Evolutionary conservation across 129 eudicot genomes (phyloP), one percentile per base, ranked within the genome.

Genomic region (Flaveria trinervia): DNA sequence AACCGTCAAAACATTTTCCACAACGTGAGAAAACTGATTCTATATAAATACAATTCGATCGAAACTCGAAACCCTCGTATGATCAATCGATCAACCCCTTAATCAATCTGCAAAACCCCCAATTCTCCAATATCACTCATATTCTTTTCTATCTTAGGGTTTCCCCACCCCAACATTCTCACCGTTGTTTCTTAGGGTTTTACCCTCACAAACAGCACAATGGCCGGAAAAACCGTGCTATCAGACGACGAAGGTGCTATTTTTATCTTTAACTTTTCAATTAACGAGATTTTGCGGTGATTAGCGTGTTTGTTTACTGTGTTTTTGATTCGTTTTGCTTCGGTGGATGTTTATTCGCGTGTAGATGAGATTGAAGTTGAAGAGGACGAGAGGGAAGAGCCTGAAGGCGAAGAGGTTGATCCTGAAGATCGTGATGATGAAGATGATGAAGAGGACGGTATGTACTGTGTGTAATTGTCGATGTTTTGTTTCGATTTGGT

Each of bases 161-260:
- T 80, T 67, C 62, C 46, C 48, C 36, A 49, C 20, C 17, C 14
- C 79, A 73, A 43, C 74, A 65, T 64, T 50, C 69, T 36, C 68
- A 6, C 44, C 51, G 46, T 20, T 15, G 0, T 39, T 25, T 49
- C 25, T 33, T 73, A 54, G 83, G 83, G 75, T 80, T 65, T 77
- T 73, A 15, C 25, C 57, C 46, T 20, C 71, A 16, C 56, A 6
- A 50, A 70, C 14, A 20, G 20, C n/a, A 57, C 33, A 79, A 92
- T 87, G 96, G 88, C 82, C 55, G 92, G 92, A 17, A 85, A 83
- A 30, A 55, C 86, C n/a, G 80, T 89, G 3, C 52, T 89, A 36
- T 89, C 96, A 33, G 97, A 92, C 74, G 97, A 89, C 57, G 97
- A 92, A 87, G 97, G 97, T 78, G 60, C 43, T 26, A 1, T 77